A percentile compares a stretch with the other conserved stretches of the same genome.
Evolutionary conservation across 1,284 basidiomycete genomes (phyloP).

Genomic region (Austroboletus novae-zelandiae): DNA sequence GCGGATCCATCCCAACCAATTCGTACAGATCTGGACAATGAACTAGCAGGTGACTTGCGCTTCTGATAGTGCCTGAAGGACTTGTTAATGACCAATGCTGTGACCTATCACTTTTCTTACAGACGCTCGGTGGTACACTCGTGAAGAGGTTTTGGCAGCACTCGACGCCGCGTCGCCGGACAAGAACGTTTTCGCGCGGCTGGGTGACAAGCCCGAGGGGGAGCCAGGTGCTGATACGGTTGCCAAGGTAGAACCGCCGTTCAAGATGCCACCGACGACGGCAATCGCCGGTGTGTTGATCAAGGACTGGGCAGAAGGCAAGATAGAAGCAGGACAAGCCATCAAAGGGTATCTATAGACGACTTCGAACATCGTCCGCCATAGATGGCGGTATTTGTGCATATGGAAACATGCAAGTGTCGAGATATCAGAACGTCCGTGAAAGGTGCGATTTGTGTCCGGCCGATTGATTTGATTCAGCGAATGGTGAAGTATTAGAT

Average conservation of each 20-base stretch:
- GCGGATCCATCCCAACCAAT: constrained; percentile 74
- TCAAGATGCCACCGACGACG: constrained; percentile 66
- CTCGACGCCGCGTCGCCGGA: constrained; percentile 47
- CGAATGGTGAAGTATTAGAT: background rate
- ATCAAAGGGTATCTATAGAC: constrained; percentile 27
- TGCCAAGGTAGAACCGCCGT: constrained; percentile 41
- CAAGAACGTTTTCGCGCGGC: constrained; percentile 19
- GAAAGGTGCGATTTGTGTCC: background rate
- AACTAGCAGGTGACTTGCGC: constrained; percentile 70
- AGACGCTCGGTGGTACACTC: constrained; percentile 90
- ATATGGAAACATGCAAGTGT: background rate
- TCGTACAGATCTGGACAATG: constrained; percentile 89
- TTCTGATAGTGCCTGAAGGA: background rate
- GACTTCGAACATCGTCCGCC: background rate
- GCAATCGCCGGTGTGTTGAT: constrained; percentile 74
- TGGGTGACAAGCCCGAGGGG: constrained; percentile 19
- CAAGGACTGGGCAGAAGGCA: constrained; percentile 60
- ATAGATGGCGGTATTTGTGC: background rate
- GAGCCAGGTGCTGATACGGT: constrained; percentile 1
- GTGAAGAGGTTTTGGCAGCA: constrained; percentile 66
- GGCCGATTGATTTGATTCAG: background rate
- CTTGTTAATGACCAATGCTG: constrained; percentile 2
- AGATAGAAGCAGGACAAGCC: constrained; percentile 26
- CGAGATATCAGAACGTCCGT: background rate
- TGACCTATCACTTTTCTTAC: background rate